Evolutionary conservation across 1,139 yeast species (phyloP), one percentile per base, ranked within the genome.

Genomic region (Blastobotrys aristatus): DNA sequence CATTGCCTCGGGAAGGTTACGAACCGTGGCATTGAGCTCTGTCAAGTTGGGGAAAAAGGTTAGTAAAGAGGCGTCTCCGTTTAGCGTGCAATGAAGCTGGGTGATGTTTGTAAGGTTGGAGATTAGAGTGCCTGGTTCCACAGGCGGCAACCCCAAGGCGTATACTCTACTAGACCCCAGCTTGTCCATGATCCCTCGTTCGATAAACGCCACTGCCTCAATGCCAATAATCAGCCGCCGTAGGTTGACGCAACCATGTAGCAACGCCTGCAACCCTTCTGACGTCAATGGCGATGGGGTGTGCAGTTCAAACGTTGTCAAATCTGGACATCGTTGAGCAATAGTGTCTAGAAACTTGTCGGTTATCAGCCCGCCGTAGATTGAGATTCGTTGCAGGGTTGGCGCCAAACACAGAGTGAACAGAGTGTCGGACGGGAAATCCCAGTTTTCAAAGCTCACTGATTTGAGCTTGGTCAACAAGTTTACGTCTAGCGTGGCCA

Each of bases 391-490:
- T 11, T 8, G 7, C 24, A 34, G n/a, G n/a, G 14, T 34, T 2
- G 38, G 38, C 24, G 38, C 21, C n/a, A 34, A 34, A 18, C 38
- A 34, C 24, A 34, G n/a, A 4, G 21, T 20, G 26, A 34, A 34
- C n/a, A 34, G 18, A 2, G 7, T 18, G 18, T 34, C 38, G n/a
- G 38, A 34, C 11, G 38, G 38, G 24, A 34, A 20, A 34, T 34
- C 38, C 24, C 24, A 18, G 13, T 34, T 34, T 8, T 34, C 38
- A 14, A 34, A 14, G 24, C 38, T 34, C 14, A 34, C 17, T 18
- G 11, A 7, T 18, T 24, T 5, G 16, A 34, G 24, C 24, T 34
- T 34, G 14, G 38, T 34, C 21, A 34, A 18, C 24, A 34, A 13
- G 22, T 20, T 34, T 10, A 22, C 14, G n/a, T 34, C 24, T 17